These are phyloP conservation scores for Lentinula novae-zelandiae DNA, from an alignment of 1,284 basidiomycete species.

Conservation along the genomic window DNA sequence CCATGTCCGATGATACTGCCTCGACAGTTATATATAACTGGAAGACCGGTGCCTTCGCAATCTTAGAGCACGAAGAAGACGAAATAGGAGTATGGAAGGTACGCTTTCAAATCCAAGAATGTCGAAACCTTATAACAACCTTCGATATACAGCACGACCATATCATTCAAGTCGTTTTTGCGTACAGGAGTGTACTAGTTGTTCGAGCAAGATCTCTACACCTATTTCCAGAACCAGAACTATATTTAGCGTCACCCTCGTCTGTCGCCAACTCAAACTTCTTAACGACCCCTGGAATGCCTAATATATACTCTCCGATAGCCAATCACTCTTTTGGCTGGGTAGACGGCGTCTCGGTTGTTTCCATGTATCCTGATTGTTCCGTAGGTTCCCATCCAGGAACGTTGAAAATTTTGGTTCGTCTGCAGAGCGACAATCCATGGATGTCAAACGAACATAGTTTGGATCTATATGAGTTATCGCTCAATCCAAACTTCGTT, in stretches of 20 bases:
- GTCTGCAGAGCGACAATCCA: conserved; percentile 53
- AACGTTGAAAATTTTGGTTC: conserved; percentile 47
- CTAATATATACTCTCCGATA: conserved; percentile 30
- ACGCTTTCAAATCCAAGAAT: conserved; percentile 11
- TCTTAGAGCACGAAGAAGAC: conserved; percentile 36
- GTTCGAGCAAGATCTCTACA: conserved; percentile 54
- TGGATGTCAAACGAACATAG: conserved; percentile 47
- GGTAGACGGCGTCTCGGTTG: conserved; percentile 53
- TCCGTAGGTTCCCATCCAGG: conserved; percentile 7
- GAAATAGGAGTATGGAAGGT: conserved; percentile 35
- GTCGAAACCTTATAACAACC: not conserved
- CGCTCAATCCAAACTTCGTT: conserved; percentile 26
- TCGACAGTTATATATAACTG: conserved; percentile 53
- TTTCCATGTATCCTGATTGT: conserved; percentile 18
- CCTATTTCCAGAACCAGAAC: conserved; percentile 44
- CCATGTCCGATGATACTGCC: conserved; percentile 45
- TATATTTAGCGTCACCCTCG: conserved; percentile 16
- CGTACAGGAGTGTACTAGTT: conserved; percentile 45
- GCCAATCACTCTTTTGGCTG: conserved; percentile 54
- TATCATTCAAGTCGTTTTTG: conserved; percentile 49
- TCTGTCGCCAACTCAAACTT: not conserved
- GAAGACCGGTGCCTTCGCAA: conserved; percentile 39
- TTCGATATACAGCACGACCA: conserved; percentile 34
- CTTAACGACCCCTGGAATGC: conserved; percentile 13
- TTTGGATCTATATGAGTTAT: conserved; percentile 43